phyloP scores from a whole-genome alignment of 768 basidiomycete genomes.

The Agaricus blazei region DNA sequence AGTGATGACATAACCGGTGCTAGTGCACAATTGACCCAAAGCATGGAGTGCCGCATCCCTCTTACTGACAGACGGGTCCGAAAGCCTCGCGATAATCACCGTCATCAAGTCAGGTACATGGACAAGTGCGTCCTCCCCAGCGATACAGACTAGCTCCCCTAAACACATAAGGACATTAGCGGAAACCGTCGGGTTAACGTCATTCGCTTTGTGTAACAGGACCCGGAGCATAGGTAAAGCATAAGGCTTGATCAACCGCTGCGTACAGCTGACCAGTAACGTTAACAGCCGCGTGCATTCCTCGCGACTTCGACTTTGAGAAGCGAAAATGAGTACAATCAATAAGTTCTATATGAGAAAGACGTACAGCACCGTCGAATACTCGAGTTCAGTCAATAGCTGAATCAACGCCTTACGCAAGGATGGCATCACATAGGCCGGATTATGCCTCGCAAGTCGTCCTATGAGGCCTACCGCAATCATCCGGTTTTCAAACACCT shows the following conservation, averaged over 20 bases:
- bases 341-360: not conserved
- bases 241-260: slow-evolving; percentile 93
- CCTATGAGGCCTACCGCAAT: slow-evolving; percentile 91
- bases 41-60: slow-evolving; percentile 93
- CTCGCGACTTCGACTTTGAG: slow-evolving; percentile 73
- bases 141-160: slow-evolving; percentile 89
- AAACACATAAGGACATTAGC: slow-evolving; percentile 92
- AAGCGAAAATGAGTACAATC: slow-evolving; percentile 6
- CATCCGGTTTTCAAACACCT: slow-evolving; percentile 89
- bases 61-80: slow-evolving; percentile 85
- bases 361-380: slow-evolving; percentile 73
- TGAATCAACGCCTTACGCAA: slow-evolving; percentile 94
- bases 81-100: slow-evolving; percentile 81
- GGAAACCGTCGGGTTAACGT: slow-evolving; percentile 81
- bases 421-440: slow-evolving; percentile 98
- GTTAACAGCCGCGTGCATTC: slow-evolving; percentile 91
- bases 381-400: slow-evolving; percentile 93
- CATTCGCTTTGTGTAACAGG: slow-evolving; percentile 84
- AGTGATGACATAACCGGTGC: slow-evolving; percentile 90
- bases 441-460: slow-evolving; percentile 90
- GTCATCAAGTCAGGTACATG: slow-evolving; percentile 87
- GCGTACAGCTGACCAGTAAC: slow-evolving; percentile 84
- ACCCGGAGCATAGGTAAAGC: slow-evolving; percentile 93
- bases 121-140: slow-evolving; percentile 84
- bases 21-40: slow-evolving; percentile 92